Conservation (phyloP, 2,329 filamentous ascomycete species). For the Verticillium dahliae region DNA sequence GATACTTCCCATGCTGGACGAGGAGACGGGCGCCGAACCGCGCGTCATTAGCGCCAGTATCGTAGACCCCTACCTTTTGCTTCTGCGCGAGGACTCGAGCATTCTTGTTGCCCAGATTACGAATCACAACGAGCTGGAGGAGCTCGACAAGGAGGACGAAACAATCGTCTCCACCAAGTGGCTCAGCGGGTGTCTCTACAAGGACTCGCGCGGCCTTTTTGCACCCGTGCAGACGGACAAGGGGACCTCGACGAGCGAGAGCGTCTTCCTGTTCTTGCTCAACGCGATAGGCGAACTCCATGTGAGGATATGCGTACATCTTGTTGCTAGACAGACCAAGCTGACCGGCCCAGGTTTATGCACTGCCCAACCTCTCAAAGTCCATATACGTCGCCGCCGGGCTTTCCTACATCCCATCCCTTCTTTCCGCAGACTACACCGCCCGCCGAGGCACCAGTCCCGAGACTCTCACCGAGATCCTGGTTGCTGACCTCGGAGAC, state of each 20-base stretch:
- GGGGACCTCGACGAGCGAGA: conserved; percentile 31
- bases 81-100: conserved; percentile 78
- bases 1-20: conserved; percentile 88
- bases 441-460: conserved; percentile 64
- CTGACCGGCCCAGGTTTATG: conserved; percentile 57
- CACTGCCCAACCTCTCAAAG: conserved; percentile 64
- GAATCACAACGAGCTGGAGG: conserved; percentile 76
- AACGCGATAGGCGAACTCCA: conserved; percentile 67
- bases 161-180: conserved; percentile 60
- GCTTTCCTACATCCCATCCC: conserved; percentile 69
- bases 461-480: conserved; percentile 69
- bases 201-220: conserved; percentile 56
- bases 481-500: conserved; percentile 83
- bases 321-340: neutral
- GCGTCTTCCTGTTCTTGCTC: conserved; percentile 69
- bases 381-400: conserved; percentile 71
- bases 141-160: conserved; percentile 60
- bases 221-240: conserved; percentile 31
- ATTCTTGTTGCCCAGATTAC: conserved; percentile 75
- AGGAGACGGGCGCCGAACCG: conserved; percentile 77
- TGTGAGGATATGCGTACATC: conserved; percentile 41
- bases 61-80: conserved; percentile 75
- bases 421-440: conserved; percentile 65
- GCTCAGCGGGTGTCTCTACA: conserved; percentile 77
- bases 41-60: conserved; percentile 76